Evolutionary conservation across 345 rosid species (phyloP).

Genomic region (Lepidium didymum): DNA sequence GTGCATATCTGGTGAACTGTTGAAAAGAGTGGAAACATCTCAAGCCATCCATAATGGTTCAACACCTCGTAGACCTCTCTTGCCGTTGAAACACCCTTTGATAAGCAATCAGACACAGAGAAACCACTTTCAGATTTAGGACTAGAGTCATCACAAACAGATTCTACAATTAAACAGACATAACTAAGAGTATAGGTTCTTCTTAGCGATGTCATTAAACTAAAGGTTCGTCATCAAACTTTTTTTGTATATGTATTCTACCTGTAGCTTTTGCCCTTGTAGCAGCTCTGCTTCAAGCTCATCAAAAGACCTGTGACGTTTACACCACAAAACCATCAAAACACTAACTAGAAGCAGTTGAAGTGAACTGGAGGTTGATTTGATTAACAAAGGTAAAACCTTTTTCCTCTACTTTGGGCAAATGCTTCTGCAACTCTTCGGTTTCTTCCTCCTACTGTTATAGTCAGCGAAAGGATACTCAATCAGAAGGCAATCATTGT

Average conservation of each 20-base stretch:
- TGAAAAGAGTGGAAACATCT: constrained; percentile 73
- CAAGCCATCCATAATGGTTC: constrained; percentile 72
- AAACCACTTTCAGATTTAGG: neutral
- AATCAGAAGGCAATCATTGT: neutral
- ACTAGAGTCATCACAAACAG: neutral
- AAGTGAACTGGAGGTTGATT: neutral
- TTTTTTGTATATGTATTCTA: constrained; percentile 12
- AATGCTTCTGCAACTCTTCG: constrained; percentile 88
- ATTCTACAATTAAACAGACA: neutral
- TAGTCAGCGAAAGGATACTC: neutral
- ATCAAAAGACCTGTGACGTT: constrained; percentile 66
- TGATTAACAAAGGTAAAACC: constrained; percentile 34
- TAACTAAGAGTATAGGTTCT: neutral
- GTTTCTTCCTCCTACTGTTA: constrained; percentile 86
- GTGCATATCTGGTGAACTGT: constrained; percentile 74
- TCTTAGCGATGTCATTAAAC: neutral
- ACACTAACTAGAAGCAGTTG: neutral
- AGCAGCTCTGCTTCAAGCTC: constrained; percentile 95
- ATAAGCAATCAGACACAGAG: neutral
- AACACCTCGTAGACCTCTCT: constrained; percentile 80
- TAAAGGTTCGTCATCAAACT: neutral
- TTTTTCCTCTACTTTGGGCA: constrained; percentile 72
- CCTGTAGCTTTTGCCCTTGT: constrained; percentile 96
- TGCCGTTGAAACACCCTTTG: constrained; percentile 85
- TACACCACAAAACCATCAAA: constrained; percentile 7